Percentiles rank a stretch among this genome's conserved stretches.
These are phyloP conservation scores for Dictyostelium citrinum DNA, from an alignment of 78 protist species.

Conservation along the genomic window DNA sequence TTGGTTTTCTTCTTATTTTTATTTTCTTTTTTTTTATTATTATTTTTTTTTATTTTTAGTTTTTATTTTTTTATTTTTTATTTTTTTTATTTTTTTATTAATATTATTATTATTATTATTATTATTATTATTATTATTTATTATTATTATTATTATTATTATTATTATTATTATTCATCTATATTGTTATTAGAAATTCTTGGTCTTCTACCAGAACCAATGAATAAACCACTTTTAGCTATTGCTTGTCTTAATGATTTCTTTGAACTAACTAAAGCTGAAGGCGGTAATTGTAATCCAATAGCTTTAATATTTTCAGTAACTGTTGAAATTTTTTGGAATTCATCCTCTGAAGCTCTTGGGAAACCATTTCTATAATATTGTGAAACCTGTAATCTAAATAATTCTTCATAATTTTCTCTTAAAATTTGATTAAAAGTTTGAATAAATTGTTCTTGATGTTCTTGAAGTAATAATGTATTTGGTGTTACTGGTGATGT, in stretches of 20 bases:
- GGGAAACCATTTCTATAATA: conserved; percentile 1
- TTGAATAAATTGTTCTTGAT: conserved; percentile 25
- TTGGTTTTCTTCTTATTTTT: too few species aligned
- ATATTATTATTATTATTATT: background rate
- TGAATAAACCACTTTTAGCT: conserved; percentile 11
- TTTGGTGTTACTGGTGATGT: background rate
- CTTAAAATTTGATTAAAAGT: background rate
- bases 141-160: background rate
- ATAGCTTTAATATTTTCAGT: background rate
- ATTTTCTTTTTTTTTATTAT: too few species aligned
- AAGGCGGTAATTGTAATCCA: conserved; percentile 53
- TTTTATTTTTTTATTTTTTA: background rate
- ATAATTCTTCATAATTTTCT: conserved; percentile 25
- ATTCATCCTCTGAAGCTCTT: conserved; percentile 10
- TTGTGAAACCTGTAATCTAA: conserved; percentile 41
- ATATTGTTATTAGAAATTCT: background rate
- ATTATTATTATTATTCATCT: background rate
- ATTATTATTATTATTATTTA: background rate
- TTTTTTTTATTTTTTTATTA: background rate
- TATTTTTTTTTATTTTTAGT: background rate
- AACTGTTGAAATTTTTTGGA: background rate
- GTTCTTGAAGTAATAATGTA: background rate
- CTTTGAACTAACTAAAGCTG: conserved; percentile 27
- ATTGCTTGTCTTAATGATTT: conserved; percentile 28
- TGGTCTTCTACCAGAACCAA: conserved; percentile 56